These are phyloP conservation scores for Solanum chaucha DNA, from an alignment of 257 asterid species.

Conservation along the genomic window DNA sequence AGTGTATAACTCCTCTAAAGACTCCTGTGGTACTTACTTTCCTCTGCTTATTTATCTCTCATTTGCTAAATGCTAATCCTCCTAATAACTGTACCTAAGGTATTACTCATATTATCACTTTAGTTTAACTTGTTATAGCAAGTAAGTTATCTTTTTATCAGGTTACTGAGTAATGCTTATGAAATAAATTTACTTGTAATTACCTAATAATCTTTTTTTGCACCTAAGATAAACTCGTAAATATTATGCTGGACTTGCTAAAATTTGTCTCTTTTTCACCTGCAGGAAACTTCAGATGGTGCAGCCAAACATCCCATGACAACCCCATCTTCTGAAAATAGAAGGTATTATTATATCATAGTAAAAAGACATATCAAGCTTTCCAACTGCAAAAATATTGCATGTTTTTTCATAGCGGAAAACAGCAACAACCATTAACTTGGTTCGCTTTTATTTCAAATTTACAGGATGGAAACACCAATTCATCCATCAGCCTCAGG, in stretches of 20 bases:
- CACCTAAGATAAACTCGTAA: background rate
- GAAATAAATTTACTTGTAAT: background rate
- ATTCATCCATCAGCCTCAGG: conserved; percentile 35
- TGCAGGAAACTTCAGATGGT: conserved; percentile 31
- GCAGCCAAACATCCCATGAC: conserved; percentile 25
- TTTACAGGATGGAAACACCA: conserved; percentile 44
- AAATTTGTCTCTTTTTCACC: background rate
- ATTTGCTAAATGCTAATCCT: background rate
- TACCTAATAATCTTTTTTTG: background rate
- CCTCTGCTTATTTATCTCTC: background rate
- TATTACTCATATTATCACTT: background rate
- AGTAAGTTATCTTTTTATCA: background rate
- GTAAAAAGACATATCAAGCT: background rate
- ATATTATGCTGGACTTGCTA: background rate
- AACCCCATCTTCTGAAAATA: conserved; percentile 37
- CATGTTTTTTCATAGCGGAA: background rate
- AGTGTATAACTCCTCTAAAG: conserved; percentile 40
- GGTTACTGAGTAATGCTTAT: background rate
- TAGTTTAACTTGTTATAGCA: background rate
- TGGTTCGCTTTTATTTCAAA: background rate
- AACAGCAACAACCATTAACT: background rate
- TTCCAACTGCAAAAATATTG: background rate
- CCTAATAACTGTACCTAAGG: background rate
- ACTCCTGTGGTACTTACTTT: conserved; percentile 35
- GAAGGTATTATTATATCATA: conserved; percentile 25